Evolutionary conservation across 352 stramenopile species (phyloP).

Genomic region (Phytophthora pini): DNA sequence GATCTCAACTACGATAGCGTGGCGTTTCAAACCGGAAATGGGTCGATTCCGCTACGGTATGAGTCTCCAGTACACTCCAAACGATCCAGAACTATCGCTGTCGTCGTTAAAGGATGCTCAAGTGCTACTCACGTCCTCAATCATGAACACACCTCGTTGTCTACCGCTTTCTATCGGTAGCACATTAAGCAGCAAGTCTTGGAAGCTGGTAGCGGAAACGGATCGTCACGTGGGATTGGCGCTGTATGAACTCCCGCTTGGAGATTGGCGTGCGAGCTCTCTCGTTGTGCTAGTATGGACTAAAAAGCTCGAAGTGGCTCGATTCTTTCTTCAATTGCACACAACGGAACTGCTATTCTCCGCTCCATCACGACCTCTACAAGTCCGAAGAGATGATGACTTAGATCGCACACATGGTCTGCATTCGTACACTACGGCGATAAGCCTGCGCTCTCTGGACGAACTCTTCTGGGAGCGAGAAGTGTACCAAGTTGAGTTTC

Average conservation of each 20-base stretch:
- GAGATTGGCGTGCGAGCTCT: slow-evolving; percentile 45
- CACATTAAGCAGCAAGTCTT: slow-evolving; percentile 33
- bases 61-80: slow-evolving; percentile 37
- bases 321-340: slow-evolving; percentile 60
- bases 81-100: slow-evolving; percentile 36
- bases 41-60: slow-evolving; percentile 47
- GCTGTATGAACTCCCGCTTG: slow-evolving; percentile 59
- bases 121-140: slow-evolving; percentile 24
- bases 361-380: slow-evolving; percentile 38
- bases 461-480: slow-evolving; percentile 61
- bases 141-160: slow-evolving; percentile 13
- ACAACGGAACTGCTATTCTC: slow-evolving; percentile 54
- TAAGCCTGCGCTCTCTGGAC: slow-evolving; percentile 54
- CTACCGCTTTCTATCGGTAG: slow-evolving; percentile 12
- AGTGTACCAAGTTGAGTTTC: slow-evolving; percentile 52
- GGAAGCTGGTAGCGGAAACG: slow-evolving; percentile 47
- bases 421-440: slow-evolving; percentile 53
- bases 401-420: slow-evolving; percentile 40
- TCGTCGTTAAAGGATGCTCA: slow-evolving; percentile 34
- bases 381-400: slow-evolving; percentile 54
- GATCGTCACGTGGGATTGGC: slow-evolving; percentile 51
- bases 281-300: slow-evolving; percentile 63
- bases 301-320: slow-evolving; percentile 44
- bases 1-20: slow-evolving; percentile 6
- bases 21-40: slow-evolving; percentile 30